Conservation (phyloP, 345 rosid species). For the Cardamine occulta region DNA sequence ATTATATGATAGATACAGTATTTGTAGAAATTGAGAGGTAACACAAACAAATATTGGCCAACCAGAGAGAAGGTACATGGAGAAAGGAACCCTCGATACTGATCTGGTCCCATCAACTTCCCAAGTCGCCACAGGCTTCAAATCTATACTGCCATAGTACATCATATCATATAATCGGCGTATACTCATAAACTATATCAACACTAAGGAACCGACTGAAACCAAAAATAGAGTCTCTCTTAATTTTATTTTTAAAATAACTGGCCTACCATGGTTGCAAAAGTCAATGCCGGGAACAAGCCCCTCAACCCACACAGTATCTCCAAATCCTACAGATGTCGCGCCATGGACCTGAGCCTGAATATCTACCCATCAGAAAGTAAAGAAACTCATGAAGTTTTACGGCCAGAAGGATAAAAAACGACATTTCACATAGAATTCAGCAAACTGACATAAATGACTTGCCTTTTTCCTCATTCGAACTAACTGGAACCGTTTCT, state of each 20-base stretch:
- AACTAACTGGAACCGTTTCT: conserved; percentile 24
- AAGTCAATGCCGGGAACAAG: conserved; percentile 98
- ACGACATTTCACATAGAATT: conserved; percentile 6
- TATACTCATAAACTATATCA: conserved; percentile 7
- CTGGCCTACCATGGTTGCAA: conserved; percentile 85
- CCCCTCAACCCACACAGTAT: conserved; percentile 93
- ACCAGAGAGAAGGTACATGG: conserved; percentile 97
- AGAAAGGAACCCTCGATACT: conserved; percentile 60
- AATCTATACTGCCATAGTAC: conserved; percentile 50
- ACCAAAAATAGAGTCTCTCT: not conserved
- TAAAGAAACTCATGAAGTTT: conserved; percentile 23
- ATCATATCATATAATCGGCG: conserved; percentile 4
- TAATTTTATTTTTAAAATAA: not conserved
- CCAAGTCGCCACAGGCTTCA: conserved; percentile 92
- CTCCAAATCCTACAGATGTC: conserved; percentile 50
- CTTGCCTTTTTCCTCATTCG: conserved; percentile 48
- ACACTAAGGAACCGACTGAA: conserved; percentile 21
- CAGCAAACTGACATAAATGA: conserved; percentile 5
- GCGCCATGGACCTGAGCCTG: conserved; percentile 44
- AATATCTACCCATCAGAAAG: conserved; percentile 44
- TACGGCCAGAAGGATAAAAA: conserved; percentile 14
- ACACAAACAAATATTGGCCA: conserved; percentile 17
- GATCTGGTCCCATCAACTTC: conserved; percentile 89
- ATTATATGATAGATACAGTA: not conserved
- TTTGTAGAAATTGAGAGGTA: conserved; percentile 21